Evolutionary conservation across 768 basidiomycete species (phyloP), one percentile per base, ranked within the genome.

Genomic region (Amanita molliuscula): DNA sequence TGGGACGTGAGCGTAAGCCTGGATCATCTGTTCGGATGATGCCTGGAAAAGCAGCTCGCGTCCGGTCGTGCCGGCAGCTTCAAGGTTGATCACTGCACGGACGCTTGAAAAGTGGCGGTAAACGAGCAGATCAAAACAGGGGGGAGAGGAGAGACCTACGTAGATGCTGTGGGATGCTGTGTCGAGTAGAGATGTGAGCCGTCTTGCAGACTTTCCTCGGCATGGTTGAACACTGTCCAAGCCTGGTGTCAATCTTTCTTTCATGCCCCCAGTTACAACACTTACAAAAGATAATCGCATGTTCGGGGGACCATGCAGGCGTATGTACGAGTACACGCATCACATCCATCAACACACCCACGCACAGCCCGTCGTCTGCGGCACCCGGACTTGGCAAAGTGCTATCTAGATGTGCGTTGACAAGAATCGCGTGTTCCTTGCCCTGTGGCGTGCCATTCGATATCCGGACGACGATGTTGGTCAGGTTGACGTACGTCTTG

Each of bases 21-120:
- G 75, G 4, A 96, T 88, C 94, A 98, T 96, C 64, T 96, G 79
- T 59, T 90, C 80, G 4, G 88, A 91, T 0, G 93, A 97, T 0
- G 93, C 95, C 70, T 98, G 95, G 72, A 98, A 98, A 13, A 97
- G 76, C 6, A 97, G 67, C 58, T 93, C 93, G 23, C 82, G 86
- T 0, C 95, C 93, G 5, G 79, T 81, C 1, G 83, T 82, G 0
- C 94, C 95, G 34, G 90, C 91, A 54, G 88, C 93, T 85, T 98
- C 94, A 3, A 98, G 73, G 59, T 98, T 97, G 59, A 97, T 80
- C 3, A 82, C 81, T 1, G 90, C 89, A 9, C 88, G 80, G 8
- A 96, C 81, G 21, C 86, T n/a, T 91, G 48, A 7, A 42, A 43
- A 54, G 23, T 47, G n/a, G 51, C 9, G 34, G 26, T 13, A 2